A percentile compares a stretch with the other conserved stretches of the same genome.
Evolutionary conservation across 2,329 filamentous ascomycete species (phyloP).

Genomic region (Beauveria australis): DNA sequence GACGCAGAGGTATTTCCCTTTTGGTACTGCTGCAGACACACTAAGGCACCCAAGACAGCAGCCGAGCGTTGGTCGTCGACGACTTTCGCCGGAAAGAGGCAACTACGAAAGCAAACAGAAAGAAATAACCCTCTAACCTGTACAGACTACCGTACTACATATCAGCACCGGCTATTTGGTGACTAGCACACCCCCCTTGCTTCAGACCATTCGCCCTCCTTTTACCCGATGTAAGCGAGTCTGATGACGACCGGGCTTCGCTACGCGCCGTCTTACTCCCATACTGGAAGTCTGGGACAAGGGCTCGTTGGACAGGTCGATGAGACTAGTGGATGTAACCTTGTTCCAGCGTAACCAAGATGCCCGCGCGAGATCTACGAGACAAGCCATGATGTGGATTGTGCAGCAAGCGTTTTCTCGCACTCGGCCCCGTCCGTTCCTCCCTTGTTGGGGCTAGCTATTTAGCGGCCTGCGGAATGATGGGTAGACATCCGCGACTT

Average conservation of each 20-base stretch:
- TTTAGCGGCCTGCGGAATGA: background rate
- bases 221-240: slow-evolving; percentile 3
- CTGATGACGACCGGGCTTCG: background rate
- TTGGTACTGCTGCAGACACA: slow-evolving; percentile 3
- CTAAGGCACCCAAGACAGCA: background rate
- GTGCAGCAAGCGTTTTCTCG: too few species aligned
- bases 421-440: too few species aligned
- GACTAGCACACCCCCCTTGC: background rate
- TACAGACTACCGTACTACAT: background rate
- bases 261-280: background rate
- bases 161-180: background rate
- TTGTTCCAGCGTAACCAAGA: background rate
- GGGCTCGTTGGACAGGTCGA: background rate
- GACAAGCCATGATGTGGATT: too few species aligned
- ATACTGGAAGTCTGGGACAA: background rate
- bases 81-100: background rate
- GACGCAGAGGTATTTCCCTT: slow-evolving; percentile 4
- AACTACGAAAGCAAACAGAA: background rate
- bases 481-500: background rate
- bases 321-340: background rate
- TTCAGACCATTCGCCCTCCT: background rate
- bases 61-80: background rate
- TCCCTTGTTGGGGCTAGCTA: background rate
- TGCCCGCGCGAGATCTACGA: background rate
- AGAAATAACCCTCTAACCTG: too few species aligned